These are phyloP conservation scores for Prillingera fragicola DNA, from an alignment of 1,284 basidiomycete species.

Conservation along the genomic window DNA sequence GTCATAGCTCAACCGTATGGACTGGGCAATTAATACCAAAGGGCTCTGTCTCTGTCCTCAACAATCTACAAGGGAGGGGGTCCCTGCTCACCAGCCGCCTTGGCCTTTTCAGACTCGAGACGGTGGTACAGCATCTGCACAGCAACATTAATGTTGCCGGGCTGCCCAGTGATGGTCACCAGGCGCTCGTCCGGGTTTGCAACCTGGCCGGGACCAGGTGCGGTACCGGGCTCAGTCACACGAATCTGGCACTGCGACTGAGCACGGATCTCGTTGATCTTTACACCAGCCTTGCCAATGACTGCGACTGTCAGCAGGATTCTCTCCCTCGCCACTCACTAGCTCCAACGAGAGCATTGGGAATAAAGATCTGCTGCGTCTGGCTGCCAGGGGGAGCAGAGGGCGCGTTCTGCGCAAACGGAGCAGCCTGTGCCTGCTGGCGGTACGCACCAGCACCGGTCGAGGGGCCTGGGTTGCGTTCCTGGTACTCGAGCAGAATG, in stretches of 20 bases:
- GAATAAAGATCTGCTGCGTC: slow-evolving; percentile 98
- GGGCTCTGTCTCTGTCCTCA: too few relatives aligned
- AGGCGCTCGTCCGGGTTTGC: slow-evolving; percentile 70
- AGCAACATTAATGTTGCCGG: slow-evolving; percentile 91
- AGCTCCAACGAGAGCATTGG: slow-evolving; percentile 93
- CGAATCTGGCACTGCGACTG: slow-evolving; percentile 92
- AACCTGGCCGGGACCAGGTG: slow-evolving; percentile 48
- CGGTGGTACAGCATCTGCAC: slow-evolving; percentile 75
- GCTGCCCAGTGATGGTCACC: slow-evolving; percentile 90
- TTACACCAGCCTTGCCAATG: slow-evolving; percentile 96
- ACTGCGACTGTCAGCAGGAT: slow-evolving; percentile 45
- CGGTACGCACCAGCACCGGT: slow-evolving; percentile 38
- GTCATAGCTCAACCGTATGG: too few relatives aligned
- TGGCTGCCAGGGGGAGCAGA: slow-evolving; percentile 53
- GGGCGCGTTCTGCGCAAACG: slow-evolving; percentile 16
- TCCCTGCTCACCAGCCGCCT: slow-evolving; percentile 9
- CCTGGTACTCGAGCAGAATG: slow-evolving; percentile 91
- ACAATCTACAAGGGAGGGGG: too few relatives aligned
- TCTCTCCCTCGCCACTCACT: slow-evolving; percentile 47
- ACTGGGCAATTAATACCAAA: too few relatives aligned
- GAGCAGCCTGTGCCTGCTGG: slow-evolving; percentile 25
- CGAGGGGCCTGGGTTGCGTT: slow-evolving; percentile 52
- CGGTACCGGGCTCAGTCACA: slow-evolving; percentile 90
- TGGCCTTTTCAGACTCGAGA: slow-evolving; percentile 25
- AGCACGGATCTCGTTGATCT: slow-evolving; percentile 97